Evolutionary conservation across 2,329 filamentous ascomycete species (phyloP), one percentile per base, ranked within the genome.

Genomic region (Didymella arachidicola): DNA sequence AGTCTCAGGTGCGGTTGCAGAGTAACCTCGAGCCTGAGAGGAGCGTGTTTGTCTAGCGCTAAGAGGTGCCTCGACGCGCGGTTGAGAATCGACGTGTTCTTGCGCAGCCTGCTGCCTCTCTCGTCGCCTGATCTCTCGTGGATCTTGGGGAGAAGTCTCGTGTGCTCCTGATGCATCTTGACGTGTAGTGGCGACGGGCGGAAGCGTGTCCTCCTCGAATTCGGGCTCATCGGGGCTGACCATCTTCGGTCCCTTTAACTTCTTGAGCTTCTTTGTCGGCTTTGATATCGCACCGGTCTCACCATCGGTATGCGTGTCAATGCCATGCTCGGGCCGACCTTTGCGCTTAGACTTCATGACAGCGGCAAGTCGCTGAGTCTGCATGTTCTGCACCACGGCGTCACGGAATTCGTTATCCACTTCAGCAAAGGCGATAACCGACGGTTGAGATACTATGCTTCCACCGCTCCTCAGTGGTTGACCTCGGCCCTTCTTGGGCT

Each of bases 391-490:
- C 7, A n/a, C 7, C 12, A 43, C 25, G 22, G 12, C 10, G 12
- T 19, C 41, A 4, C 12, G 22, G 14, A 27, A 22, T 2, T 7
- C 14, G 3, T 43, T 14, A 43, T 43, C 12, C 7, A 27, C 22
- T 4, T 43, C 12, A 43, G 12, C 25, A 10, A 22, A 7, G 14
- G 18, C 39, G 3, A 10, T 22, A 7, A 18, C 48, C 11, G 48
- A 16, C 1, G 22, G 12, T 11, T 5, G 39, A 11, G 27, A 22
- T 22, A 22, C 22, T 22, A 22, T 3, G 29, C 29, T 30, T 30
- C 44, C 36, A 2, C 16, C 38, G 7, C 43, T 58, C 45, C 49
- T 58, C 3, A 49, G 49, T 22, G 42, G 34, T 18, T 43, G 19
- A 14, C 32, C 47, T 29, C 26, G 41, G 27, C 10, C 4, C 8